phyloP scores from a whole-genome alignment of 2,329 filamentous ascomycete species.

The Talaromyces pinophilus region DNA sequence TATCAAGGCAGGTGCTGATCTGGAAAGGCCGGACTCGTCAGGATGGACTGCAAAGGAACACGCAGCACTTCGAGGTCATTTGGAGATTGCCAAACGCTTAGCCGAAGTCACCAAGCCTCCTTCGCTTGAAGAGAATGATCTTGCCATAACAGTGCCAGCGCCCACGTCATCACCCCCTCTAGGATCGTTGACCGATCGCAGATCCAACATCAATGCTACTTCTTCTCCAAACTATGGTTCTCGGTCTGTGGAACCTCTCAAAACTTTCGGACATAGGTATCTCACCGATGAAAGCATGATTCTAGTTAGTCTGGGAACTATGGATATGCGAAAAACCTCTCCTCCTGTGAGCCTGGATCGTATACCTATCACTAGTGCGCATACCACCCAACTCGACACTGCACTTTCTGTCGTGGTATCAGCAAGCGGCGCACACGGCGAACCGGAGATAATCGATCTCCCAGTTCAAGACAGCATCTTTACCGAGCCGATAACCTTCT shows the following conservation, averaged over 20 bases:
- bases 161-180: conserved; percentile 40
- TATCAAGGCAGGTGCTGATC: conserved; percentile 73
- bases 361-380: conserved; percentile 83
- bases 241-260: conserved; percentile 67
- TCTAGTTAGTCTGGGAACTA: conserved; percentile 87
- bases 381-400: conserved; percentile 91
- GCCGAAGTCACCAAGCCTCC: conserved; percentile 56
- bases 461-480: conserved; percentile 92
- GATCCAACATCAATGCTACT: conserved; percentile 39
- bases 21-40: conserved; percentile 75
- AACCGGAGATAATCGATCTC: conserved; percentile 85
- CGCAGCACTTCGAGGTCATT: conserved; percentile 83
- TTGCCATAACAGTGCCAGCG: conserved; percentile 37
- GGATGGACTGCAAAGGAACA: conserved; percentile 96
- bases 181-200: conserved; percentile 47
- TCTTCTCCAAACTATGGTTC: conserved; percentile 34
- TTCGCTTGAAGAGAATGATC: conserved; percentile 37
- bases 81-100: conserved; percentile 73
- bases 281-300: conserved; percentile 86
- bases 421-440: conserved; percentile 79
- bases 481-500: conserved; percentile 91
- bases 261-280: conserved; percentile 95
- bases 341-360: conserved; percentile 83
- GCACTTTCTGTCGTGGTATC: conserved; percentile 89
- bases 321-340: conserved; percentile 83